These are phyloP conservation scores for Stenocarpella maydis DNA, from an alignment of 2,329 filamentous ascomycete genomes.

Conservation along the genomic window DNA sequence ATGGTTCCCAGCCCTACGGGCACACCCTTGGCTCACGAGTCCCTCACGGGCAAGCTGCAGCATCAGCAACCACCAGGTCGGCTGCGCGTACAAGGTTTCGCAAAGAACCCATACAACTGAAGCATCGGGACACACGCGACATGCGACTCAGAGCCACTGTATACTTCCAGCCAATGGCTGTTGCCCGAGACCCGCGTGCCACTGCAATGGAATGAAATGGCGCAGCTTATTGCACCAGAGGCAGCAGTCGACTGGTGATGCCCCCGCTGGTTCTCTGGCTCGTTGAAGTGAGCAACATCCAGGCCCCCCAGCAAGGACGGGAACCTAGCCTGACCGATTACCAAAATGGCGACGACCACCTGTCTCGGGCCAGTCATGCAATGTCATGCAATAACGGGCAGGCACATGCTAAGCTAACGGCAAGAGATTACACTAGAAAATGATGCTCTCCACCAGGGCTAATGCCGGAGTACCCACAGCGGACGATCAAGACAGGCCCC, in stretches of 20 bases:
- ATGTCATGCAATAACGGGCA: neutral
- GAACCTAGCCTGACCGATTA: neutral
- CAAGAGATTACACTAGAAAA: neutral
- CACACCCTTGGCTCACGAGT: slow-evolving; percentile 16
- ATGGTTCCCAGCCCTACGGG: slow-evolving; percentile 27
- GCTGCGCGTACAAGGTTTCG: slow-evolving; percentile 1
- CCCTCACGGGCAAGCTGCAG: slow-evolving; percentile 15
- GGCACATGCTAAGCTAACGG: neutral
- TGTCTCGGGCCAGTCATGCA: slow-evolving; percentile 1
- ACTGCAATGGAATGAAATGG: neutral
- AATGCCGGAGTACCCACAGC: neutral
- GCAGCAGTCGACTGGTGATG: too few species aligned
- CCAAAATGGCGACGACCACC: slow-evolving; percentile 3
- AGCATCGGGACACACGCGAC: neutral
- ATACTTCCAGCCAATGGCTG: neutral
- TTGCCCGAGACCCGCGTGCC: neutral
- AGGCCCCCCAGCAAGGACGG: neutral
- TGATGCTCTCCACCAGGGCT: neutral
- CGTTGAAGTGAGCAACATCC: neutral
- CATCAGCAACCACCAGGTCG: slow-evolving; percentile 11
- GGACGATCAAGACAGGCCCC: neutral
- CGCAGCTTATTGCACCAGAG: neutral
- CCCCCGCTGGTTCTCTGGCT: neutral
- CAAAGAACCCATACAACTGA: slow-evolving; percentile 6
- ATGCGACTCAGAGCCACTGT: neutral